These are phyloP conservation scores for Picochlorum sp. DNA, from an alignment of 139 green algal genomes.

Conservation along the genomic window DNA sequence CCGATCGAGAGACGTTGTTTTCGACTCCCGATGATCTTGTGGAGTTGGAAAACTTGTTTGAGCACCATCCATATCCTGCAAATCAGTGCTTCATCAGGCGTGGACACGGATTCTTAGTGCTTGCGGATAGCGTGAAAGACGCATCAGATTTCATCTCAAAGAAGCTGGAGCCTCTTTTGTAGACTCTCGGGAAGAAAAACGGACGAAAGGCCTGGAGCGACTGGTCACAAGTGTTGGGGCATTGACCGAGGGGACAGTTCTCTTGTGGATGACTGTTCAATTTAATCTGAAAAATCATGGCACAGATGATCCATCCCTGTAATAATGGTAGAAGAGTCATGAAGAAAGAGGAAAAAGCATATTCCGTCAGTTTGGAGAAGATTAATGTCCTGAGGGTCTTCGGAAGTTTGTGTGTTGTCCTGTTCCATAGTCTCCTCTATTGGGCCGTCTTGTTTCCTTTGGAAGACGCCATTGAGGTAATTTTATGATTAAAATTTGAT, in stretches of 20 bases:
- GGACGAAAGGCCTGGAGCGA: no score
- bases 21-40: conserved; percentile 14
- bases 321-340: no score
- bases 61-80: neutral
- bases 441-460: neutral
- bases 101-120: conserved; percentile 21
- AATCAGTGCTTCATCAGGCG: conserved; percentile 18
- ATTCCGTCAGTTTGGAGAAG: neutral
- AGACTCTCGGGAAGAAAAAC: neutral
- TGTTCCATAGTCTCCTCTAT: conserved; percentile 4
- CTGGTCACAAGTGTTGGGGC: no score
- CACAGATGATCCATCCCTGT: no score
- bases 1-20: conserved; percentile 16
- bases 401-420: neutral
- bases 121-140: conserved; percentile 6
- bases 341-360: no score
- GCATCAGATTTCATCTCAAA: neutral
- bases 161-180: neutral
- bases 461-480: no score
- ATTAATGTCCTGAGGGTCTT: conserved; percentile 2
- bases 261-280: no score
- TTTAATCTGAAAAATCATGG: no score
- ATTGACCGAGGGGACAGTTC: no score
- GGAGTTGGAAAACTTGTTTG: conserved; percentile 16
- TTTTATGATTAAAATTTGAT: no score